Conservation (phyloP, 371 early-diverging fungal genomes). For the Syncephalastrum racemosum region DNA sequence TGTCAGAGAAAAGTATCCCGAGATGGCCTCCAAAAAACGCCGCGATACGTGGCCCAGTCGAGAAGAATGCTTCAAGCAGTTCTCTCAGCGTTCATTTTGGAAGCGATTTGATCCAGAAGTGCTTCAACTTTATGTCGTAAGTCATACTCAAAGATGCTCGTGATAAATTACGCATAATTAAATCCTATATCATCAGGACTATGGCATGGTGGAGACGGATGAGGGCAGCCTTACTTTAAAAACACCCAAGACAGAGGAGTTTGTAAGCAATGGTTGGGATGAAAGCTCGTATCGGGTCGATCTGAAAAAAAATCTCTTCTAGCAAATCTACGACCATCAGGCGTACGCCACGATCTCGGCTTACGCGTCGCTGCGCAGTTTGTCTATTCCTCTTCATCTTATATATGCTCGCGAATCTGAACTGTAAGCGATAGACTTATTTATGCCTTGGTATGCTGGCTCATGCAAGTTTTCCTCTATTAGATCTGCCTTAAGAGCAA, state of each 20-base stretch:
- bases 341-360: constrained; percentile 12
- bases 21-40: constrained; percentile 13
- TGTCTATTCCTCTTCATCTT: constrained; percentile 18
- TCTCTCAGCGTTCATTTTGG: constrained; percentile 14
- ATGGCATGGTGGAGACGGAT: constrained; percentile 41
- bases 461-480: too few relatives aligned
- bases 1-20: constrained; percentile 15
- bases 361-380: constrained; percentile 9
- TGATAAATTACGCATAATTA: too few relatives aligned
- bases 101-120: constrained; percentile 13
- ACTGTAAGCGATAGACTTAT: constrained; percentile 12
- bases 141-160: background rate
- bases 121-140: constrained; percentile 6
- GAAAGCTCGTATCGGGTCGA: background rate
- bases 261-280: constrained; percentile 23
- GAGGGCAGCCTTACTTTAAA: constrained; percentile 41
- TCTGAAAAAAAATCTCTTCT: background rate
- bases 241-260: constrained; percentile 40
- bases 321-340: constrained; percentile 24
- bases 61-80: constrained; percentile 15
- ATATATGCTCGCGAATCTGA: constrained; percentile 17
- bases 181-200: constrained; percentile 17
- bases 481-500: too few relatives aligned
- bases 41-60: constrained; percentile 22
- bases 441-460: too few relatives aligned